Conservation (phyloP, 225 moss, liverwort and hornwort species). For the Anthoceros angustus region DNA sequence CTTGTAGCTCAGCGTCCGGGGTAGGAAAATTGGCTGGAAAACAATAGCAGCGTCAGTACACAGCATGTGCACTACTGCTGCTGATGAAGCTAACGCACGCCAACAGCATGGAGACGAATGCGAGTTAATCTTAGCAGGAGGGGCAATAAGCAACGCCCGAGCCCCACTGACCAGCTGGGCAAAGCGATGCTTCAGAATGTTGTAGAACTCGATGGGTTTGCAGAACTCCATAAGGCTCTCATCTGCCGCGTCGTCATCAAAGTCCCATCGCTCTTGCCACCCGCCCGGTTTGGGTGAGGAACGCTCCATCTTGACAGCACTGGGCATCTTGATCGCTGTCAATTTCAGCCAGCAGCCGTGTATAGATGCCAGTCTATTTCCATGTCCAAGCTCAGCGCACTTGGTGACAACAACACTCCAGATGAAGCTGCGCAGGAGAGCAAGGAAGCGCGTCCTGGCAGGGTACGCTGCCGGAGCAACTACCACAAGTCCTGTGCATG, state of each 20-base stretch:
- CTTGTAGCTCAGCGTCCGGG: background rate
- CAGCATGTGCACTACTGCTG: background rate
- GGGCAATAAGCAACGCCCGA: background rate
- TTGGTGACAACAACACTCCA: no score
- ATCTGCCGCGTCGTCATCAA: conserved; percentile 1
- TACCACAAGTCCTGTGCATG: no score
- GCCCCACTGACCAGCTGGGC: background rate
- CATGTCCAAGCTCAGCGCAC: no score
- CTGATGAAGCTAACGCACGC: background rate
- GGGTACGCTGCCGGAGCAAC: no score
- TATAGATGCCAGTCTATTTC: background rate
- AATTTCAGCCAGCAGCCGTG: background rate
- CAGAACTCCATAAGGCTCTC: conserved; percentile 4
- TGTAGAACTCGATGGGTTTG: background rate
- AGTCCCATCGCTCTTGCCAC: background rate
- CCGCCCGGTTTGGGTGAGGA: background rate
- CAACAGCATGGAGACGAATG: background rate
- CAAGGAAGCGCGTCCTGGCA: background rate
- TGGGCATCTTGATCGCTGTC: background rate
- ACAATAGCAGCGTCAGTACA: background rate
- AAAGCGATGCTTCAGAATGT: background rate
- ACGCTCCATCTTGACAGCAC: background rate
- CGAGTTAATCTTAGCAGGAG: no score
- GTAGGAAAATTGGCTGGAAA: background rate
- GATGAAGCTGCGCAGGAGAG: background rate